Evolutionary conservation across 23 red algal species (phyloP), one percentile per base, ranked within the genome.

Genomic region (Gracilaria gracilis): DNA sequence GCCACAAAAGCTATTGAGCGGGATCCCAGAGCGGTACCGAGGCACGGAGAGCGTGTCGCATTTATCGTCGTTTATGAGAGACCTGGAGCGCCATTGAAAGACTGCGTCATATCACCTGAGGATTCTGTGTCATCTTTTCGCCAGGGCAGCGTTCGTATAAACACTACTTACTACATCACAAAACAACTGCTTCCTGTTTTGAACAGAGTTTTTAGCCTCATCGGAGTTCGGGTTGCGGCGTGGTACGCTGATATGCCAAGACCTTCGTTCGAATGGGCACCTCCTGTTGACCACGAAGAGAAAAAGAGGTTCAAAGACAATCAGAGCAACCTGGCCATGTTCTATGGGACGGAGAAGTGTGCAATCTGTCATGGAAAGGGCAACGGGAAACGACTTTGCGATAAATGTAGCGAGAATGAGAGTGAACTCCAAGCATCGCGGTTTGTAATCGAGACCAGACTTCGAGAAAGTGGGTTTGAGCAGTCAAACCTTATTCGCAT

Each of bases 141-240:
- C 19, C 44, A 48, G 0, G 87, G 91, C 21, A 23, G 36, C 40
- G 73, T 81, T 36, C 91, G 96, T 15, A 35, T 99, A 37, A 96
- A 99, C 72, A 91, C 93, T 1, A 95, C 91, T 11, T 99, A 99
- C 74, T 99, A 99, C 78, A 92, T 99, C 17, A 82, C 75, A 19
- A 99, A 96, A 74, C 97, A 99, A 66, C 62, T 96, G 34, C 40
- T 99, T 51, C 93, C 93, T 36, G 79, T 91, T 49, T 65, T 99
- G 86, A 88, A 99, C 65, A 78, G 94, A 9, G 61, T 94, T 11
- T 94, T 99, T 24, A 59, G 61, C 34, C 88, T 96, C 51, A 84
- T 93, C 28, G 96, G 96, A 20, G 89, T 95, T 2, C 67, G 85
- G 39, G 89, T 98, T 36, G 19, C 47, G 8, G 46, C 34, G 49